Conservation (phyloP, 2,329 filamentous ascomycete species). For the Aspergillus ochraceus region DNA sequence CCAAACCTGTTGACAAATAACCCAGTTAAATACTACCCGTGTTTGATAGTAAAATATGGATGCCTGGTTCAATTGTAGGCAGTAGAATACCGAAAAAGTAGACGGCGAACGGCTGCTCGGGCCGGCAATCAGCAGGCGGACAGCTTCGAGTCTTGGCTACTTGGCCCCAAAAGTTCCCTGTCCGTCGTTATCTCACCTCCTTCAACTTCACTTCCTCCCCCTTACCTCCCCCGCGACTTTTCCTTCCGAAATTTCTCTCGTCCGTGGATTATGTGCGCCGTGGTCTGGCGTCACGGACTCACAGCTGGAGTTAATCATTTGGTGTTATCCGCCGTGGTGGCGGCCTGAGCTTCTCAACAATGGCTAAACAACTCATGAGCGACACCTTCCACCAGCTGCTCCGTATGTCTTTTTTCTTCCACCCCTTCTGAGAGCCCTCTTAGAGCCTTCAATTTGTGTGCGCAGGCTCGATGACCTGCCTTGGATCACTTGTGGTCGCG, state of each 20-base stretch:
- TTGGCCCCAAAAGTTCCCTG: background rate
- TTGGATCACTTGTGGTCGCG: background rate
- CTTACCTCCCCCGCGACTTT: background rate
- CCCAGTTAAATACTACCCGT: too few relatives aligned
- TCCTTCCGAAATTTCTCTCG: constrained; percentile 4
- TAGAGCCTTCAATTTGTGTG: background rate
- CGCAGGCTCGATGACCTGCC: background rate
- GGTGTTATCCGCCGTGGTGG: constrained; percentile 25
- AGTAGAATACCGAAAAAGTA: background rate
- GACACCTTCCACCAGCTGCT: constrained; percentile 36
- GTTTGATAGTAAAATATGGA: too few relatives aligned
- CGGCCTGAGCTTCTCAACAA: constrained; percentile 27
- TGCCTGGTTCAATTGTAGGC: background rate
- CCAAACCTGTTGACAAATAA: too few relatives aligned
- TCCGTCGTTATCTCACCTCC: background rate
- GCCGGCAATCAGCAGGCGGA: background rate
- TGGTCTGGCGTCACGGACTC: constrained; percentile 31
- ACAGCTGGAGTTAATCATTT: constrained; percentile 34
- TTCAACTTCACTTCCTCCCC: background rate
- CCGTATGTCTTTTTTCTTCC: constrained; percentile 28
- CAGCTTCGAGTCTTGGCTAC: background rate
- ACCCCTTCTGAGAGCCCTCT: background rate
- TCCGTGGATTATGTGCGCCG: constrained; percentile 37
- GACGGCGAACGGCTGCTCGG: background rate
- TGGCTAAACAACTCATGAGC: constrained; percentile 39